Evolutionary conservation across 108 stramenopile genomes (phyloP).

Genomic region (Cyclotella choctawhatcheeana): DNA sequence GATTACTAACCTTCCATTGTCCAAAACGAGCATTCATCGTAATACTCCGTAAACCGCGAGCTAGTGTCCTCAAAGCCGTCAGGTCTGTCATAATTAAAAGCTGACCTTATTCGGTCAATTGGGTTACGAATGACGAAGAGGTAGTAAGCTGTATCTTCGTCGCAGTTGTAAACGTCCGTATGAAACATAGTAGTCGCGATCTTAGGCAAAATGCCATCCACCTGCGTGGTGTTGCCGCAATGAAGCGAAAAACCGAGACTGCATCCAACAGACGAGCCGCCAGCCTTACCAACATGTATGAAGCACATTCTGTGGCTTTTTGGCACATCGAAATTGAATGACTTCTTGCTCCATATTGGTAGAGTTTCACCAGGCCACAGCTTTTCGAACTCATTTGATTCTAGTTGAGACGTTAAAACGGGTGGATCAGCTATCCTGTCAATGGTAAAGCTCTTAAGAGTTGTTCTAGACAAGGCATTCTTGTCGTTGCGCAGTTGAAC

Average conservation of each 20-base stretch:
- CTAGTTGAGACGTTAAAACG: neutral
- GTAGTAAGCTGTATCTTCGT: conserved; percentile 11
- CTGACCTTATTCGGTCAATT: conserved; percentile 21
- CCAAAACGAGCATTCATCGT: conserved; percentile 13
- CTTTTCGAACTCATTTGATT: neutral
- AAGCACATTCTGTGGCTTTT: conserved; percentile 17
- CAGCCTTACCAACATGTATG: conserved; percentile 42
- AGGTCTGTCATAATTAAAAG: conserved; percentile 40
- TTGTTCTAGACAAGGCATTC: neutral
- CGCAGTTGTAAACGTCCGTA: conserved; percentile 35
- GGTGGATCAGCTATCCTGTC: neutral
- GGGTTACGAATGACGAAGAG: conserved; percentile 43
- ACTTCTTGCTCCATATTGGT: neutral
- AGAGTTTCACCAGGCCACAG: neutral
- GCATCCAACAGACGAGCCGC: conserved; percentile 28
- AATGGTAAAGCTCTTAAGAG: neutral
- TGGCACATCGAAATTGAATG: conserved; percentile 4
- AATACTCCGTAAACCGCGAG: neutral
- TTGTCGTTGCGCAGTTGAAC: neutral
- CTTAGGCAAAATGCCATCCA: conserved; percentile 24
- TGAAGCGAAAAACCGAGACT: conserved; percentile 39
- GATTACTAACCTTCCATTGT: conserved; percentile 8
- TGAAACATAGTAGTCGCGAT: conserved; percentile 29
- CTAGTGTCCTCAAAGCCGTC: neutral
- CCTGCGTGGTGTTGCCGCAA: conserved; percentile 26